phyloP scores from a whole-genome alignment of 1,284 basidiomycete species.

The Trichosporon sp. region DNA sequence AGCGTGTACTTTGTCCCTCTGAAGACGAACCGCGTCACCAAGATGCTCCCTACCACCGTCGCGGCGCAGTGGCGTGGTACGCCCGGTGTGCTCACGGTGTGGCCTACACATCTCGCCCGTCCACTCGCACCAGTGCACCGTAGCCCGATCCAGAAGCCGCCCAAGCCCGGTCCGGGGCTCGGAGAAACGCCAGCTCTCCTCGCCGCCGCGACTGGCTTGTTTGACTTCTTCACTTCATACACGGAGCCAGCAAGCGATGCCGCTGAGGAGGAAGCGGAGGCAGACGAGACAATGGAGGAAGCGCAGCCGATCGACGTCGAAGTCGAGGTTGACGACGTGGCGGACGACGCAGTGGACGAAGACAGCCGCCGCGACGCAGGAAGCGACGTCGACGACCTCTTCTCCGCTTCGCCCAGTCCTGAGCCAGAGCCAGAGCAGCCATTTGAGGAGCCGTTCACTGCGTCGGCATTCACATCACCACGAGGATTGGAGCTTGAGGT shows the following conservation, averaged over 20 bases:
- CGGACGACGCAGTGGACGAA: constrained; percentile 12
- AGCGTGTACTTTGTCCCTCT: constrained; percentile 34
- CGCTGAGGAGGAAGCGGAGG: constrained; percentile 12
- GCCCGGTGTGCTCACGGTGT: constrained; percentile 35
- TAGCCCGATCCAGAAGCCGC: background rate
- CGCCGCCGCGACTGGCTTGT: constrained; percentile 25
- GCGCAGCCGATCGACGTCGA: constrained; percentile 7
- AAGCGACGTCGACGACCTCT: constrained; percentile 37
- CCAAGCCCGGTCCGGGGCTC: constrained; percentile 3
- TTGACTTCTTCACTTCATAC: constrained; percentile 32
- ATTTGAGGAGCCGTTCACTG: constrained; percentile 10
- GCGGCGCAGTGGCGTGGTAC: constrained; percentile 15
- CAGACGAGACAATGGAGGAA: background rate
- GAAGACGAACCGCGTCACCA: background rate
- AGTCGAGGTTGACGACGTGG: constrained; percentile 7
- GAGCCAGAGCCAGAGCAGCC: constrained; percentile 5
- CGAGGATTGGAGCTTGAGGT: constrained; percentile 14
- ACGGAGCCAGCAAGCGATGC: constrained; percentile 23
- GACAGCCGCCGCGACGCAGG: constrained; percentile 16
- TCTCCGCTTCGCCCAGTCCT: constrained; percentile 26
- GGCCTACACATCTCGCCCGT: constrained; percentile 34
- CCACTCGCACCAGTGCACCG: constrained; percentile 7
- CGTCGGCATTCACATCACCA: constrained; percentile 9
- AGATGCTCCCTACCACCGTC: constrained; percentile 9
- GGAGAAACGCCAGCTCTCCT: constrained; percentile 26